Evolutionary conservation across 768 basidiomycete species (phyloP).

Genomic region (Amanita brunnescens): DNA sequence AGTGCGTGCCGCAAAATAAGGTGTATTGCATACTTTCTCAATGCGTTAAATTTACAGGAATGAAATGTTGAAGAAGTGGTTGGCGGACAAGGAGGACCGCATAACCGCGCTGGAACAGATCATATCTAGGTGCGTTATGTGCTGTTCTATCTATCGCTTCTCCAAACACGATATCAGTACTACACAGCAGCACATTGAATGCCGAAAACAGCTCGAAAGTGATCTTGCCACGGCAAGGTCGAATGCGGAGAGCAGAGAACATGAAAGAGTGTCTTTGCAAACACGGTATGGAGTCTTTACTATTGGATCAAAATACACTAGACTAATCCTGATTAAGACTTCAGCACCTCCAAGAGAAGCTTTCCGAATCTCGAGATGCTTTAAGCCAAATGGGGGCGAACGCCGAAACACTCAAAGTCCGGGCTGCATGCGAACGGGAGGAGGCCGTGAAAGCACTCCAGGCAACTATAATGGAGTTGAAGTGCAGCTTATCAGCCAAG

Average conservation of each 20-base stretch:
- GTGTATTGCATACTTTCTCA: too few relatives aligned
- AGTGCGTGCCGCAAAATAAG: constrained; percentile 1
- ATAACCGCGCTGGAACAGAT: background rate
- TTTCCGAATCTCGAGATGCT: background rate
- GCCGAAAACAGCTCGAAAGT: background rate
- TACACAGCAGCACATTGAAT: background rate
- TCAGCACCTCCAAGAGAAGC: background rate
- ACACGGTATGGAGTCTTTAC: background rate
- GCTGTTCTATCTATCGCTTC: background rate
- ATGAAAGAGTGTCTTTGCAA: background rate
- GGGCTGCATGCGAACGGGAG: background rate
- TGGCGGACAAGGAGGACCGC: background rate
- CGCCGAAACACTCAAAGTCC: background rate
- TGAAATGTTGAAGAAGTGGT: background rate
- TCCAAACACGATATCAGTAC: background rate
- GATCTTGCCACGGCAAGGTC: background rate
- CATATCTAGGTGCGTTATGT: background rate
- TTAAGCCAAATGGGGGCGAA: background rate
- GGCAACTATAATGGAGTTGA: background rate
- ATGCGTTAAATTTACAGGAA: background rate
- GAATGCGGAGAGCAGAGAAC: background rate
- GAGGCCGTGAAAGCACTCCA: background rate
- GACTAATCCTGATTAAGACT: background rate
- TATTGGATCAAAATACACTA: too few relatives aligned
- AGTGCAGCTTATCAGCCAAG: background rate